These are phyloP conservation scores for Zychaea mexicana DNA, from an alignment of 371 early-diverging fungal species.

Conservation along the genomic window DNA sequence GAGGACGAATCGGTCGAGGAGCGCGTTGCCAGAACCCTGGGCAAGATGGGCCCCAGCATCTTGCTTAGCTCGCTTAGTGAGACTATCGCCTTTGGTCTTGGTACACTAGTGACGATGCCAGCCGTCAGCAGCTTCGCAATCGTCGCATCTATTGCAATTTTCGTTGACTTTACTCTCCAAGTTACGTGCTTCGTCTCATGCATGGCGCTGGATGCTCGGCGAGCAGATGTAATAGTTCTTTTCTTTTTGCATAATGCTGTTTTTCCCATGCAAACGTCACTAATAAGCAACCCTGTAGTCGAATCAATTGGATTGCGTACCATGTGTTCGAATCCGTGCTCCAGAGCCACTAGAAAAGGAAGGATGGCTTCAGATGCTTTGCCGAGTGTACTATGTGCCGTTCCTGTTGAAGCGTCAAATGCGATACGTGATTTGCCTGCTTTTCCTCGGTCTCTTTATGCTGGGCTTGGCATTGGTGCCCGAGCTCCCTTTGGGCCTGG, in stretches of 20 bases:
- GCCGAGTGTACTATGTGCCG: conserved; percentile 63
- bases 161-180: conserved; percentile 74
- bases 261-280: background rate
- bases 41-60: conserved; percentile 75
- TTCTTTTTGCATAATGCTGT: background rate
- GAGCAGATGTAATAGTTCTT: conserved; percentile 42
- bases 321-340: conserved; percentile 60
- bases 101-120: conserved; percentile 75
- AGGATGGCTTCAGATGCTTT: conserved; percentile 51
- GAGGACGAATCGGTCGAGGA: conserved; percentile 47
- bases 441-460: conserved; percentile 62
- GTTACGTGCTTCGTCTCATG: conserved; percentile 74
- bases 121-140: conserved; percentile 78
- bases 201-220: conserved; percentile 66
- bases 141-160: conserved; percentile 74
- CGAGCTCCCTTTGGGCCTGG: conserved; percentile 61
- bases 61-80: conserved; percentile 69
- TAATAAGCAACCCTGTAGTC: conserved; percentile 26
- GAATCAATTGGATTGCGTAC: conserved; percentile 67
- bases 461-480: conserved; percentile 52
- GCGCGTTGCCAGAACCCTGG: conserved; percentile 62
- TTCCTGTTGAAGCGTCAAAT: conserved; percentile 49
- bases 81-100: conserved; percentile 74
- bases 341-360: conserved; percentile 57
- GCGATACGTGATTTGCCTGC: conserved; percentile 49